Conservation (phyloP, 352 stramenopile species). For the Pythium sp. region DNA sequence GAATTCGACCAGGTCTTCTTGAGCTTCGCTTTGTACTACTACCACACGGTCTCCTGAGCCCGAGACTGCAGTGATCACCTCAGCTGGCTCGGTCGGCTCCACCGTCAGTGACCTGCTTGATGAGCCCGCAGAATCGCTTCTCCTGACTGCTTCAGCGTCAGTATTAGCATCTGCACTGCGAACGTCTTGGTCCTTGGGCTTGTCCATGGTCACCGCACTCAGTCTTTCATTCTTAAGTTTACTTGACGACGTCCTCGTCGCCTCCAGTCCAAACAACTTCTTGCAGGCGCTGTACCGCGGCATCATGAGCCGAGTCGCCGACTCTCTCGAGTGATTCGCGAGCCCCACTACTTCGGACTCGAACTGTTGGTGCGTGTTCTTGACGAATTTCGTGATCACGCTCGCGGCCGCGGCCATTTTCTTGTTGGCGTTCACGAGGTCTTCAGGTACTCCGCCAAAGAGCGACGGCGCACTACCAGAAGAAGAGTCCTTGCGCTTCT, state of each 20-base stretch:
- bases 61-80: not conserved
- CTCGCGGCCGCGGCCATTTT: constrained; percentile 31
- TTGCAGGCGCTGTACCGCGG: constrained; percentile 33
- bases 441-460: constrained; percentile 17
- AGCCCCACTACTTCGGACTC: constrained; percentile 37
- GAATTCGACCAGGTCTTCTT: not conserved
- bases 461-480: constrained; percentile 5
- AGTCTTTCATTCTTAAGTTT: not conserved
- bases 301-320: constrained; percentile 31
- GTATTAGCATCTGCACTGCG: not conserved
- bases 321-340: constrained; percentile 37
- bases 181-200: not conserved
- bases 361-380: constrained; percentile 34
- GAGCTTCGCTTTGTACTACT: not conserved
- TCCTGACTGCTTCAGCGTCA: not conserved
- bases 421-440: constrained; percentile 24
- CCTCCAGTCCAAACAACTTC: constrained; percentile 26
- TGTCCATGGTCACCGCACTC: not conserved
- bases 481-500: constrained; percentile 11
- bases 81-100: not conserved
- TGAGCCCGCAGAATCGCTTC: constrained; percentile 5
- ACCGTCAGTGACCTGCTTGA: constrained; percentile 5
- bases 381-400: constrained; percentile 37
- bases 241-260: not conserved
- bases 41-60: not conserved